phyloP scores from a whole-genome alignment of 805 yeast species.

The Candida chauliodis region DNA sequence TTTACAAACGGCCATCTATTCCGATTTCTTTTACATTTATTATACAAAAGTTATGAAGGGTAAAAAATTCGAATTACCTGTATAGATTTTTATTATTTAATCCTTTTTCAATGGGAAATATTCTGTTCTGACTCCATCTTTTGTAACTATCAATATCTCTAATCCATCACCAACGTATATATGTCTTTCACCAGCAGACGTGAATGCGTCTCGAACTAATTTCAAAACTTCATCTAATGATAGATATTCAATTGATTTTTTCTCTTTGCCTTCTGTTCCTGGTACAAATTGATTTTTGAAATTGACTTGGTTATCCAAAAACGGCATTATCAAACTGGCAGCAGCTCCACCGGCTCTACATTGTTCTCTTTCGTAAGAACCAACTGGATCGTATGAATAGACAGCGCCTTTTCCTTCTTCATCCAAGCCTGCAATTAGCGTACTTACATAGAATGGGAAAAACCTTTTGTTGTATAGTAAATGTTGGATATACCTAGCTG shows the following conservation, averaged over 20 bases:
- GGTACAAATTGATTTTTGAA: constrained; percentile 92
- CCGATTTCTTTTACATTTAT: constrained; percentile 94
- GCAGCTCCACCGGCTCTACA: constrained; percentile 99
- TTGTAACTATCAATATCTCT: constrained; percentile 85
- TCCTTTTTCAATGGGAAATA: constrained; percentile 86
- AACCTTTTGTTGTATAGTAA: constrained; percentile 87
- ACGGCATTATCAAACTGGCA: constrained; percentile 93
- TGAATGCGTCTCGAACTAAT: constrained; percentile 88
- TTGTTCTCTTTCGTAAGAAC: constrained; percentile 95
- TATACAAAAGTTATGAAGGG: constrained; percentile 77
- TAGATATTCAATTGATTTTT: constrained; percentile 60
- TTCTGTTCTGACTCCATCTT: constrained; percentile 85
- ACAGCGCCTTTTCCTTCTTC: constrained; percentile 91
- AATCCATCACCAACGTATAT: constrained; percentile 97
- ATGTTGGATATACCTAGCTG: constrained; percentile 90
- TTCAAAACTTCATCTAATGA: constrained; percentile 79
- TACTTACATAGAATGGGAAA: constrained; percentile 95
- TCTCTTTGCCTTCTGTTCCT: constrained; percentile 62
- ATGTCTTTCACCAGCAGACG: constrained; percentile 97
- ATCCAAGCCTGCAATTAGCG: constrained; percentile 91
- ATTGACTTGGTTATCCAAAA: constrained; percentile 94
- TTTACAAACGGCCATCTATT: constrained; percentile 80
- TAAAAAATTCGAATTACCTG: constrained; percentile 70
- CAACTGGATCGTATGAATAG: constrained; percentile 96
- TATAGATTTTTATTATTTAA: constrained; percentile 33